These are phyloP conservation scores for Agastache rugosa DNA, from an alignment of 257 asterid species.

Conservation along the genomic window DNA sequence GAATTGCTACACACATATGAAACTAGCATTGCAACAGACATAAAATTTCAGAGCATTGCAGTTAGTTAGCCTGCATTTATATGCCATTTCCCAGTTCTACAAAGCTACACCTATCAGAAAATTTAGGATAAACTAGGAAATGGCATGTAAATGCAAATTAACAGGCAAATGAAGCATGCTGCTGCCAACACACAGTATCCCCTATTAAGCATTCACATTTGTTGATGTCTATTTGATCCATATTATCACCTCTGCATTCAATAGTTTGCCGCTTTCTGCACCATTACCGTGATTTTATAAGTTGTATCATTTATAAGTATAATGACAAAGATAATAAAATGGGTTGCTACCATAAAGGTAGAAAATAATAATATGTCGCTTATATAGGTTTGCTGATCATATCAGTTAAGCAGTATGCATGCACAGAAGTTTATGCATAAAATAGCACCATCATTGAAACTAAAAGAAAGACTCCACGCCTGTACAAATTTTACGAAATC, in stretches of 20 bases:
- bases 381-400: background rate
- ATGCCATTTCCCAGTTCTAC: background rate
- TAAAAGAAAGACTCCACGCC: background rate
- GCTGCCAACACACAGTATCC: background rate
- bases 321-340: conserved; percentile 1
- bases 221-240: background rate
- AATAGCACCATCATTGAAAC: background rate
- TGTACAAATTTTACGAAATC: background rate
- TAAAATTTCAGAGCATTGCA: background rate
- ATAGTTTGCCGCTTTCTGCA: background rate
- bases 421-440: background rate
- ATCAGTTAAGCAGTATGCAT: background rate
- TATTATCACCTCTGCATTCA: background rate
- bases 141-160: background rate
- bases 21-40: no score
- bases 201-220: background rate
- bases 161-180: conserved; percentile 6
- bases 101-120: background rate
- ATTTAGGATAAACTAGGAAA: background rate
- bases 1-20: no score
- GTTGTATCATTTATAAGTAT: background rate
- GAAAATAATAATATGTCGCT: background rate
- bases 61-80: background rate
- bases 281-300: background rate
- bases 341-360: background rate